Evolutionary conservation across 768 basidiomycete genomes (phyloP).

Genomic region (Nidularia sp.): DNA sequence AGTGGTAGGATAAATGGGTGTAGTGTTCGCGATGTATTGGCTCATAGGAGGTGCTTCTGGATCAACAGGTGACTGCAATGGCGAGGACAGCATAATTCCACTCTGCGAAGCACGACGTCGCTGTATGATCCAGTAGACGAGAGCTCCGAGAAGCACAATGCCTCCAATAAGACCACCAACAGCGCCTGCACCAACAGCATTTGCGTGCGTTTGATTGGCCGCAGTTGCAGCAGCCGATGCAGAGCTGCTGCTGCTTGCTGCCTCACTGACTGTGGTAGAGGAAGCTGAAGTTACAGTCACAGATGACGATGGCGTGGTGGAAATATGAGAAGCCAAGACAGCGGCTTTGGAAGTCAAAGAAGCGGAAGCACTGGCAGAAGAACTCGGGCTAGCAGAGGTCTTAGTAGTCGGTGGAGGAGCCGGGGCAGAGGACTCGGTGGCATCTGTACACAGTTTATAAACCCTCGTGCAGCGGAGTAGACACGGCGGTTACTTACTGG

Average conservation of each 20-base stretch:
- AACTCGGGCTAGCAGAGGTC: not conserved
- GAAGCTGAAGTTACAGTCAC: not conserved
- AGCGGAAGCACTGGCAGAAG: not conserved
- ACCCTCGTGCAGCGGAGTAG: no score
- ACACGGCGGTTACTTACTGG: not conserved
- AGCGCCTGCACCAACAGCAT: constrained; percentile 42
- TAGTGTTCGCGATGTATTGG: constrained; percentile 13
- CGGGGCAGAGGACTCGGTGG: not conserved
- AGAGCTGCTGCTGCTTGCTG: constrained; percentile 1
- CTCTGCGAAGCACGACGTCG: constrained; percentile 13
- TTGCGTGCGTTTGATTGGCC: constrained; percentile 19
- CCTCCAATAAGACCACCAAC: constrained; percentile 33
- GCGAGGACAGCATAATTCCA: constrained; percentile 5
- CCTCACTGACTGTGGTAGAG: not conserved
- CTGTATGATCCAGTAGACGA: constrained; percentile 17
- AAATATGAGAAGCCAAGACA: not conserved
- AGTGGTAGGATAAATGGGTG: not conserved
- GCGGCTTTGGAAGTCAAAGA: not conserved
- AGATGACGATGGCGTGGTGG: not conserved
- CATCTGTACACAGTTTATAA: not conserved
- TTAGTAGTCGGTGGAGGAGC: constrained; percentile 5
- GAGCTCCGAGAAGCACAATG: constrained; percentile 25
- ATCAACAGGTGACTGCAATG: not conserved
- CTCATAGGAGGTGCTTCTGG: constrained; percentile 5
- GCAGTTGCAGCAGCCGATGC: not conserved